phyloP scores from a whole-genome alignment of 768 basidiomycete genomes.

The Candolleomyces aberdarensis region DNA sequence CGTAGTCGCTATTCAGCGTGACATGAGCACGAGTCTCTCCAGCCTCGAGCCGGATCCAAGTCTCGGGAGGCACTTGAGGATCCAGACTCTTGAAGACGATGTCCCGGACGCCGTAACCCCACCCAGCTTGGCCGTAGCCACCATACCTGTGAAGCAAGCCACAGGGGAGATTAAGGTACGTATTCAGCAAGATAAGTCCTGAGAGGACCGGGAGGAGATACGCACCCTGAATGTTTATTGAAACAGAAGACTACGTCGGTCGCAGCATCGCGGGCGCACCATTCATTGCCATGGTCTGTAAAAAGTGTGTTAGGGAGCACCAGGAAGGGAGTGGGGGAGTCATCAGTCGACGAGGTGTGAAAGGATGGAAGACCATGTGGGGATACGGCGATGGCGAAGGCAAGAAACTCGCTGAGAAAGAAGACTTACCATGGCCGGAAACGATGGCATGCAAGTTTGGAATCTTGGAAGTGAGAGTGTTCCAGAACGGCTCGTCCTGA shows the following conservation, averaged over 20 bases:
- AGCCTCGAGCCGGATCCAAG: constrained; percentile 63
- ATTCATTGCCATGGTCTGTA: constrained; percentile 74
- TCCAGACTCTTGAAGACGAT: constrained; percentile 52
- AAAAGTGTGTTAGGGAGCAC: not conserved
- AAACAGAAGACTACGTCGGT: constrained; percentile 72
- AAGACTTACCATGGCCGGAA: constrained; percentile 61
- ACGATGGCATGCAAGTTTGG: constrained; percentile 66
- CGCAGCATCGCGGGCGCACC: constrained; percentile 67
- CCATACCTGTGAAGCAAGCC: constrained; percentile 51
- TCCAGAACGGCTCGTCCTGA: constrained; percentile 60
- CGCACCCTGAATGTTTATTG: constrained; percentile 71
- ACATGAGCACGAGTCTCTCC: constrained; percentile 57
- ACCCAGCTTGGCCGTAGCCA: constrained; percentile 48
- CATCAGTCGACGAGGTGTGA: too few relatives aligned
- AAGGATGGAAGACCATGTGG: too few relatives aligned
- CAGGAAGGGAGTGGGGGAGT: not conserved
- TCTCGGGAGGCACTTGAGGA: constrained; percentile 46
- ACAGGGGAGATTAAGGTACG: not conserved
- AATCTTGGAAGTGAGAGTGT: constrained; percentile 52
- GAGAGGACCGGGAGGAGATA: not conserved
- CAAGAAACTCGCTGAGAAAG: not conserved
- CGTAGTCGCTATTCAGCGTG: constrained; percentile 33
- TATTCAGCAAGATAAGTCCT: constrained; percentile 5
- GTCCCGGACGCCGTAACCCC: constrained; percentile 68
- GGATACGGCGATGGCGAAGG: too few relatives aligned